Conservation (phyloP, 495 filamentous ascomycete genomes). For the Acidiella bohemica region DNA sequence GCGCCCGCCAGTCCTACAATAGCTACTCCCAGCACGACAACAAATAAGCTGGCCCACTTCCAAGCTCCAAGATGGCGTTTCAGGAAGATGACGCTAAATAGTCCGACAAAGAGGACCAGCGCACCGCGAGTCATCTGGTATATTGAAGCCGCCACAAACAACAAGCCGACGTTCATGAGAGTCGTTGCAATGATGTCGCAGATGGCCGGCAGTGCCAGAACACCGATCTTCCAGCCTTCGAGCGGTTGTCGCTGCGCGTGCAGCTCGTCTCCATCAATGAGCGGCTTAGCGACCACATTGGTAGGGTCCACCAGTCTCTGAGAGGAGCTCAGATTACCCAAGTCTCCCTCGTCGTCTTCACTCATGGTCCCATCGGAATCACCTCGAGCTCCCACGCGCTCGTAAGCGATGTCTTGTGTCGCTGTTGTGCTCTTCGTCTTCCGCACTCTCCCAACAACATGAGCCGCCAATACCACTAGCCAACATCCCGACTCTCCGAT, state of each 20-base stretch:
- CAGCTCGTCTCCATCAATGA: constrained; percentile 22
- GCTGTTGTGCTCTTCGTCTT: constrained; percentile 1
- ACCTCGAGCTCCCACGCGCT: constrained; percentile 37
- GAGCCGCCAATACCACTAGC: constrained; percentile 60
- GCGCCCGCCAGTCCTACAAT: constrained; percentile 81
- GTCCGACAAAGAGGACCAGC: constrained; percentile 82
- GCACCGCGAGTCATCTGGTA: constrained; percentile 98
- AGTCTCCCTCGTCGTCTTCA: constrained; percentile 35
- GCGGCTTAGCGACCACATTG: constrained; percentile 38
- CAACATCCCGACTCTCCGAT: constrained; percentile 85
- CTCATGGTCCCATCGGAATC: constrained; percentile 13
- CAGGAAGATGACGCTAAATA: constrained; percentile 88
- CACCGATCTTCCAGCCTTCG: constrained; percentile 53
- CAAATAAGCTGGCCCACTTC: constrained; percentile 78
- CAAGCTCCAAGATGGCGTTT: constrained; percentile 60
- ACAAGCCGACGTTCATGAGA: constrained; percentile 87
- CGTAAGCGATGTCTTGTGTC: constrained; percentile 42
- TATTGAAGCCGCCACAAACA: constrained; percentile 87
- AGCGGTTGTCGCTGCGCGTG: constrained; percentile 41
- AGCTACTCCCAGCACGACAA: constrained; percentile 78
- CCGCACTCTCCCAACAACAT: constrained; percentile 47
- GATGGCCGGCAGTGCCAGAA: constrained; percentile 75
- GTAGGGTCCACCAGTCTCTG: constrained; percentile 27
- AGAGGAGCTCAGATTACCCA: constrained; percentile 19
- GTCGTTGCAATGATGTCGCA: constrained; percentile 93